These are phyloP conservation scores for Rubus parviflorus DNA, from an alignment of 306 rosid genomes.

Conservation along the genomic window DNA sequence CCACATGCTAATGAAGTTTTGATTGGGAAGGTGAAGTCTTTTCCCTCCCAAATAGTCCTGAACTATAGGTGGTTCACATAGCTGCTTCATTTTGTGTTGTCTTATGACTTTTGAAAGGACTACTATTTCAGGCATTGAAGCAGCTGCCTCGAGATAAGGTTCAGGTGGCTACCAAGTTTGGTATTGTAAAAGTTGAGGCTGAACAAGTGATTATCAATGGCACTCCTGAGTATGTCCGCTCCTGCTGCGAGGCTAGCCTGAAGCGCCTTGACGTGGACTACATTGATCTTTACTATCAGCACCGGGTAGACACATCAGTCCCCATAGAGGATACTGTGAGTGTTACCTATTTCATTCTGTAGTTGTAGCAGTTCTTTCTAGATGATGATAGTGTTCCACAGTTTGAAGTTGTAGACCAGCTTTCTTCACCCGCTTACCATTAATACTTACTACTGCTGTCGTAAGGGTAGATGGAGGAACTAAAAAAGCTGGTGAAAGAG, in stretches of 20 bases:
- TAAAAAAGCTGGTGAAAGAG: conserved; percentile 57
- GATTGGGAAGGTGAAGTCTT: conserved; percentile 26
- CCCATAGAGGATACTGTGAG: conserved; percentile 83
- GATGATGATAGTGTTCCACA: background rate
- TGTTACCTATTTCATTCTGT: background rate
- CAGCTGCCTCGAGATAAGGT: background rate
- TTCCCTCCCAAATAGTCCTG: background rate
- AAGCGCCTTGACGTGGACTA: conserved; percentile 66
- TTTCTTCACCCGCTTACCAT: background rate
- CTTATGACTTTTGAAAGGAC: no score
- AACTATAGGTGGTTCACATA: background rate
- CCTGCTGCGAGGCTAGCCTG: conserved; percentile 60
- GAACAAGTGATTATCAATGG: background rate
- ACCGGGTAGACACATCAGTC: conserved; percentile 57
- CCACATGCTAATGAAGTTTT: conserved; percentile 24
- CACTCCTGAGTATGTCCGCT: conserved; percentile 3
- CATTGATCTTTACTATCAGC: conserved; percentile 83
- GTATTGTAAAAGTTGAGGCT: background rate
- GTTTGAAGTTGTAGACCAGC: background rate
- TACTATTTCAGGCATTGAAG: background rate
- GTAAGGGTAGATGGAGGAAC: conserved; percentile 53
- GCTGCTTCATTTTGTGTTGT: no score
- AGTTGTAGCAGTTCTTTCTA: background rate
- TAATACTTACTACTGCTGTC: background rate
- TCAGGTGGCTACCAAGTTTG: background rate